Evolutionary conservation across 192 early-diverging fungal species (phyloP).

Genomic region (Rhizoclosmatium globosum): DNA sequence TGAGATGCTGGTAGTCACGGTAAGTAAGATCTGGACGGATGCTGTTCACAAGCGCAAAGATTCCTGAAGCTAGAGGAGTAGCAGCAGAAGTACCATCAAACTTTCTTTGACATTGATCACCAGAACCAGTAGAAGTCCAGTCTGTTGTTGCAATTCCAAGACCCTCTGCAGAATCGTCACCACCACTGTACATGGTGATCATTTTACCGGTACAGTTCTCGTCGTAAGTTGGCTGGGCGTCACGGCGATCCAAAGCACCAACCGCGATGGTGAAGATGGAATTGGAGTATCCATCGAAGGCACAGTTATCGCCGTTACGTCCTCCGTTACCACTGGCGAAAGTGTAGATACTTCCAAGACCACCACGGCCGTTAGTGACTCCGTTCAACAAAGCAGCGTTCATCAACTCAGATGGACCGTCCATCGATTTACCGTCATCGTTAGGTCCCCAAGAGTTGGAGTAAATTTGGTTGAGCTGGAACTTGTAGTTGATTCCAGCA

Average conservation of each 20-base stretch:
- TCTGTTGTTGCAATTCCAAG: conserved; percentile 72
- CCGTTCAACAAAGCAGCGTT: conserved; percentile 85
- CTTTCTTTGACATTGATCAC: conserved; percentile 65
- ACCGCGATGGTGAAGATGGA: conserved; percentile 89
- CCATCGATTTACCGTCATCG: conserved; percentile 83
- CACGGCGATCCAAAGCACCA: conserved; percentile 79
- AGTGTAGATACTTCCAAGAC: conserved; percentile 85
- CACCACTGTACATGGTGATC: conserved; percentile 76
- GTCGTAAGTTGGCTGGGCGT: conserved; percentile 79
- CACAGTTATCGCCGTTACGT: neutral
- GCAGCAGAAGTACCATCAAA: conserved; percentile 94
- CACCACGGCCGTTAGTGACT: conserved; percentile 77
- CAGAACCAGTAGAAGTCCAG: neutral
- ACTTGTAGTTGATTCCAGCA: conserved; percentile 83
- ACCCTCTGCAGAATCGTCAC: conserved; percentile 36
- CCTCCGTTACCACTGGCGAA: conserved; percentile 95
- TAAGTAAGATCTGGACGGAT: conserved; percentile 87
- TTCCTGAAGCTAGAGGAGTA: conserved; percentile 87
- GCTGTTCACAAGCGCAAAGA: conserved; percentile 78
- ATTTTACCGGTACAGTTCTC: conserved; percentile 84
- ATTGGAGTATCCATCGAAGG: conserved; percentile 88
- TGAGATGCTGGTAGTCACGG: conserved; percentile 89
- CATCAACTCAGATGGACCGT: conserved; percentile 78
- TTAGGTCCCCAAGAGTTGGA: conserved; percentile 94
- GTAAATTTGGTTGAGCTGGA: conserved; percentile 89